Conservation (phyloP, 2,329 filamentous ascomycete genomes). For the Hypoxylon sp. region DNA sequence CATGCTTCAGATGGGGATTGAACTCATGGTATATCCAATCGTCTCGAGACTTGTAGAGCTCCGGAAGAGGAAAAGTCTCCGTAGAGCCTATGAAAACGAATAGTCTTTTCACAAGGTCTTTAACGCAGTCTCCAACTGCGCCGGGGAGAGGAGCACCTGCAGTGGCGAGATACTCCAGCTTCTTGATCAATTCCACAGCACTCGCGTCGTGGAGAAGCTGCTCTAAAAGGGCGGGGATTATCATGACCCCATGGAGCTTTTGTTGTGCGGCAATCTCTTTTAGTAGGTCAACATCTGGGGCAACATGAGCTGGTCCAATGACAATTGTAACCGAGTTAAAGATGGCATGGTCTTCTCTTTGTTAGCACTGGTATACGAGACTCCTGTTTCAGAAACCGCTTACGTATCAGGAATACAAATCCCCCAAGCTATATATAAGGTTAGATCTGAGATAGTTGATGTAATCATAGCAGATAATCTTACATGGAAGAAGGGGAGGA, state of each 20-base stretch:
- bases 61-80: slow-evolving; percentile 33
- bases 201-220: slow-evolving; percentile 25
- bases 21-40: slow-evolving; percentile 50
- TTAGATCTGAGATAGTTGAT: not conserved
- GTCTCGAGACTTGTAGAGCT: slow-evolving; percentile 28
- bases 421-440: slow-evolving; percentile 27
- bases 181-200: slow-evolving; percentile 9
- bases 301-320: slow-evolving; percentile 29
- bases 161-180: slow-evolving; percentile 1
- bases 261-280: slow-evolving; percentile 26
- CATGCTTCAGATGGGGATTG: slow-evolving; percentile 42
- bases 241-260: slow-evolving; percentile 20
- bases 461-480: too few relatives aligned
- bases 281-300: slow-evolving; percentile 23
- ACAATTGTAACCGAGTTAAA: slow-evolving; percentile 25
- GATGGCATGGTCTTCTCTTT: slow-evolving; percentile 18
- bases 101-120: not conserved
- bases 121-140: slow-evolving; percentile 16
- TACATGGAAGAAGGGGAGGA: slow-evolving; percentile 41
- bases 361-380: not conserved
- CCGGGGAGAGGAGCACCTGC: slow-evolving; percentile 5
- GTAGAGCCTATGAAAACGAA: slow-evolving; percentile 39
- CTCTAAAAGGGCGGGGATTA: slow-evolving; percentile 28
- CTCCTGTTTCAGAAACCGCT: not conserved
- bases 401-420: slow-evolving; percentile 24